Conservation (phyloP, 129 eudicot genomes). For the Lonicera japonica region DNA sequence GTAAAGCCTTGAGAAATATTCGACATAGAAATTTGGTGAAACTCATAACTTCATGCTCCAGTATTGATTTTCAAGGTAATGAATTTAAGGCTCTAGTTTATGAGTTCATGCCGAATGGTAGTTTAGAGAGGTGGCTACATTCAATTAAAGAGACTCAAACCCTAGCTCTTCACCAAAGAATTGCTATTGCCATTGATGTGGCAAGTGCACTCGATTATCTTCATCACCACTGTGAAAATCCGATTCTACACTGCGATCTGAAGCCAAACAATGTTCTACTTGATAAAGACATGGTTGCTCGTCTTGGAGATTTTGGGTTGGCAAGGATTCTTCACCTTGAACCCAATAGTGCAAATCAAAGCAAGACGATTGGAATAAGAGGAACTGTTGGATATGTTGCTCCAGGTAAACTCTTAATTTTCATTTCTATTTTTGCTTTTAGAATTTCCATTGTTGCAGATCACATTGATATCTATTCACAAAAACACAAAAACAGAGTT, state of each 20-base stretch:
- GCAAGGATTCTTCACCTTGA: too few species aligned
- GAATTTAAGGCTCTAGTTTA: background rate
- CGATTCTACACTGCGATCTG: background rate
- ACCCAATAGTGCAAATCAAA: background rate
- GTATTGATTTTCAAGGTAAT: background rate
- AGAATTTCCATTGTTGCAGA: too few species aligned
- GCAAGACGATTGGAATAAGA: background rate
- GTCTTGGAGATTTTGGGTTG: background rate
- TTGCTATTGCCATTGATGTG: background rate
- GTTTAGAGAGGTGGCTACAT: background rate
- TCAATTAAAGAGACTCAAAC: background rate
- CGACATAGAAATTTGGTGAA: background rate
- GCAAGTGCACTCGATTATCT: background rate
- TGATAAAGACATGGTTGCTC: background rate
- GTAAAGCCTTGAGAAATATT: background rate
- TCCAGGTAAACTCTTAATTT: background rate
- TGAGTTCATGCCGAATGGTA: background rate
- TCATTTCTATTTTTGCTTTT: too few species aligned
- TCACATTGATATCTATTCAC: too few species aligned
- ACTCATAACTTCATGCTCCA: background rate
- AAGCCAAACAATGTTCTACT: background rate
- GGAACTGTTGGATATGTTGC: background rate
- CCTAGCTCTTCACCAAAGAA: background rate
- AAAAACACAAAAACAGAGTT: too few species aligned
- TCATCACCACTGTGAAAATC: background rate